Percentiles rank a stretch among this genome's conserved stretches.
phyloP scores from a whole-genome alignment of 2,329 filamentous ascomycete genomes.

The Cephalotrichum gorgonifer region DNA sequence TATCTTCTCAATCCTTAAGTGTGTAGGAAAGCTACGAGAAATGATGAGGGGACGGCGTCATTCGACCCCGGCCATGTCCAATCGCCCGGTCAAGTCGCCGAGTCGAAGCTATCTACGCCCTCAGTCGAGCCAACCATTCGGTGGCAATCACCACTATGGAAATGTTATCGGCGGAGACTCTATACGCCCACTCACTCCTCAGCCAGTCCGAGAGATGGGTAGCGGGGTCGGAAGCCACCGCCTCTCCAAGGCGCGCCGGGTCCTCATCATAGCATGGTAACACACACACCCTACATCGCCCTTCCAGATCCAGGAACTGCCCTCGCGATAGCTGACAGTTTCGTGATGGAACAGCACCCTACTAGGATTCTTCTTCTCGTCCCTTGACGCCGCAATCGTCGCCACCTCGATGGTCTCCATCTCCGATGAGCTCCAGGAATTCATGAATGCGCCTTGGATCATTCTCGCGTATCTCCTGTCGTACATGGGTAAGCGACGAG shows the following conservation, averaged over 20 bases:
- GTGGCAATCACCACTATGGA: no score
- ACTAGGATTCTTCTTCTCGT: conserved; percentile 44
- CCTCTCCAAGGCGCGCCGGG: conserved; percentile 3
- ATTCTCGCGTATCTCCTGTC: conserved; percentile 45
- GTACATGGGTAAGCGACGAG: conserved; percentile 36
- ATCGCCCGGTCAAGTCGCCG: no score
- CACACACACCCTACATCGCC: conserved; percentile 9
- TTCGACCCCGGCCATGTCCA: no score
- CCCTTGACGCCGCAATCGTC: conserved; percentile 46
- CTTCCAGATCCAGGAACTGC: conserved; percentile 10
- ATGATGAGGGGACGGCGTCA: no score
- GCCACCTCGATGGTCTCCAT: conserved; percentile 48
- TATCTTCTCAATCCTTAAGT: no score
- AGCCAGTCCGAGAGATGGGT: neutral
- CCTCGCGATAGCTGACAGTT: neutral
- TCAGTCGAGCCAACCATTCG: no score
- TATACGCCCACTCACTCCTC: neutral
- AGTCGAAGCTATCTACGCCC: no score
- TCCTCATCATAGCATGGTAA: conserved; percentile 9
- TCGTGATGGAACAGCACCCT: conserved; percentile 16
- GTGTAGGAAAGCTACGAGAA: no score
- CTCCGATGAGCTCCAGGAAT: conserved; percentile 39
- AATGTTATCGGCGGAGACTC: neutral
- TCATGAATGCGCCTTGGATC: conserved; percentile 42
- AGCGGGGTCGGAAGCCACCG: neutral